These are phyloP conservation scores for Psilocybe subaeruginosa DNA, from an alignment of 768 basidiomycete species.

Conservation along the genomic window DNA sequence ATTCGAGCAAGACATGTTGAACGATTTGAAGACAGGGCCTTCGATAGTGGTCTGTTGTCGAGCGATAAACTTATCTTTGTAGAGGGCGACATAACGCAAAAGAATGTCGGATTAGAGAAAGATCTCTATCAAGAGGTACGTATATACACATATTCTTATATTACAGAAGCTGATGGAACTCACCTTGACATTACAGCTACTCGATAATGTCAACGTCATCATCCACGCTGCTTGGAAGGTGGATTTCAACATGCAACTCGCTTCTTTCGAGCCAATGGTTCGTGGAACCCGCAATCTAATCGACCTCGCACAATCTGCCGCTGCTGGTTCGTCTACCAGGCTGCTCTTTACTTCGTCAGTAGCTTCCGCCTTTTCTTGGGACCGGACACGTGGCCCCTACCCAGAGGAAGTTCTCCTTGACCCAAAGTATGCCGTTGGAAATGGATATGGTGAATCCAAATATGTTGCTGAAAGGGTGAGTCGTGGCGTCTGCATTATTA, in stretches of 20 bases:
- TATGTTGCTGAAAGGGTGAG: conserved; percentile 37
- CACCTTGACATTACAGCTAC: conserved; percentile 22
- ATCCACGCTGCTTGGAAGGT: conserved; percentile 52
- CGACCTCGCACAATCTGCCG: conserved; percentile 39
- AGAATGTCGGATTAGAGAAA: conserved; percentile 30
- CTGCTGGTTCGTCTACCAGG: conserved; percentile 27
- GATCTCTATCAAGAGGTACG: conserved; percentile 33
- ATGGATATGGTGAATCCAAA: conserved; percentile 35
- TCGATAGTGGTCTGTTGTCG: conserved; percentile 30
- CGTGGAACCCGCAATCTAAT: conserved; percentile 40
- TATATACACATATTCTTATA: not conserved
- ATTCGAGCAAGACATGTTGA: conserved; percentile 25
- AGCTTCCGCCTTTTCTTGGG: conserved; percentile 32
- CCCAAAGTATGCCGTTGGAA: conserved; percentile 28
- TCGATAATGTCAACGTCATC: conserved; percentile 34
- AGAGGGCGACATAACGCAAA: conserved; percentile 37
- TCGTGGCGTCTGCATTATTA: not conserved
- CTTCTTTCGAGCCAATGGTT: conserved; percentile 46
- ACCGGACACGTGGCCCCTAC: conserved; percentile 26
- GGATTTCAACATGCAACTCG: conserved; percentile 46
- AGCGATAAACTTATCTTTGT: conserved; percentile 37
- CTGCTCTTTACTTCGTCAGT: conserved; percentile 44
- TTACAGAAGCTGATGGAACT: too few species aligned
- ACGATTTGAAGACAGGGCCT: conserved; percentile 35
- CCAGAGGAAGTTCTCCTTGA: conserved; percentile 35